Evolutionary conservation across 345 rosid species (phyloP).

Genomic region (Excoecaria agallocha): DNA sequence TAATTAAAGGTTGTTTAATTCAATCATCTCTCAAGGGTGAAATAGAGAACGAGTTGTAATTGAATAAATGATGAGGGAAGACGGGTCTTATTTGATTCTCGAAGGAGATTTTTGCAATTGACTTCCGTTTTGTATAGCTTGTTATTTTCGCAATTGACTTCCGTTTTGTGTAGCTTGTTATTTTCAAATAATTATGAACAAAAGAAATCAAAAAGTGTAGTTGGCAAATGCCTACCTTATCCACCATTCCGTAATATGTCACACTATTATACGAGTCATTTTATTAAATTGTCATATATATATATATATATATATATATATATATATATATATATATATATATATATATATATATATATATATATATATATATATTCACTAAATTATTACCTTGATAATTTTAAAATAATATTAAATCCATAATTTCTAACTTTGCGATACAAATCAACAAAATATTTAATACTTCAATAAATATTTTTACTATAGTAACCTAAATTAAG

Average conservation of each 20-base stretch:
- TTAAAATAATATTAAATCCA: too few relatives aligned
- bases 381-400: too few relatives aligned
- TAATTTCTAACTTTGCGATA: too few relatives aligned
- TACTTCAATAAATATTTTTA: too few relatives aligned
- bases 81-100: neutral
- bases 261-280: neutral
- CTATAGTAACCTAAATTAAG: too few relatives aligned
- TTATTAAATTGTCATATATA: too few relatives aligned
- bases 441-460: too few relatives aligned
- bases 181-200: neutral
- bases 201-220: neutral
- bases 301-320: too few relatives aligned
- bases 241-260: neutral
- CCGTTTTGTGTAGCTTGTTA: neutral
- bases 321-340: too few relatives aligned
- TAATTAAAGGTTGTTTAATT: neutral
- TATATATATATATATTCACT: too few relatives aligned
- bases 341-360: too few relatives aligned
- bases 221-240: neutral
- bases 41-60: neutral
- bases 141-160: neutral
- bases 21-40: neutral
- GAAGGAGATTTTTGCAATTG: neutral
- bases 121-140: too few relatives aligned
- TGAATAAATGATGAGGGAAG: neutral